These are phyloP conservation scores for Malania oleifera DNA, from an alignment of 164 flowering plant species.

Conservation along the genomic window DNA sequence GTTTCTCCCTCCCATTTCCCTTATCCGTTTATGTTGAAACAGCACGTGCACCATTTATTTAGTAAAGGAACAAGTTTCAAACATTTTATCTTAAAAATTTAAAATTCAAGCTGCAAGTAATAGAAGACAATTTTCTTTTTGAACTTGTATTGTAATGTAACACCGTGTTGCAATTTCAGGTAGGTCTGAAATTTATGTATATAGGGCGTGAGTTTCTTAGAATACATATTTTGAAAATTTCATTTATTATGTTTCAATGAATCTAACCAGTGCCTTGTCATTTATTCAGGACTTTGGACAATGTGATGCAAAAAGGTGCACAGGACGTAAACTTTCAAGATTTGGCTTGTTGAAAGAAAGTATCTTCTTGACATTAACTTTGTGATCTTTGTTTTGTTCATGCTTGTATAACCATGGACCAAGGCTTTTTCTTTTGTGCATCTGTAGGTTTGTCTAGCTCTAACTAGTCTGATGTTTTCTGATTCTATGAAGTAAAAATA, in stretches of 20 bases:
- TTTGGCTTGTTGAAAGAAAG: slow-evolving; percentile 80
- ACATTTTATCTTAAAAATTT: neutral
- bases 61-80: neutral
- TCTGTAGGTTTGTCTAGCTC: neutral
- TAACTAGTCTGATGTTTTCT: neutral
- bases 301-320: slow-evolving; percentile 96
- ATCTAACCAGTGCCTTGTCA: slow-evolving; percentile 10
- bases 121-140: neutral
- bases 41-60: neutral
- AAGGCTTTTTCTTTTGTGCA: neutral
- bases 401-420: neutral
- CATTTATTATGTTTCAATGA: neutral
- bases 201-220: too few relatives aligned
- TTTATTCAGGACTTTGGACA: slow-evolving; percentile 92
- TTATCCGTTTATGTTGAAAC: neutral
- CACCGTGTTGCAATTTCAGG: neutral
- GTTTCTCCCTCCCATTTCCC: neutral
- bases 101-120: neutral
- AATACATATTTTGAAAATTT: too few relatives aligned
- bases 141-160: neutral
- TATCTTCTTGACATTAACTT: slow-evolving; percentile 21
- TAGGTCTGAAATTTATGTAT: neutral
- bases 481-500: neutral
- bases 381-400: neutral
- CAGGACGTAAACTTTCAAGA: slow-evolving; percentile 95